A percentile compares a stretch with the other conserved stretches of the same genome.
phyloP scores from a whole-genome alignment of 1,139 yeast genomes.

The Candida sp. region DNA sequence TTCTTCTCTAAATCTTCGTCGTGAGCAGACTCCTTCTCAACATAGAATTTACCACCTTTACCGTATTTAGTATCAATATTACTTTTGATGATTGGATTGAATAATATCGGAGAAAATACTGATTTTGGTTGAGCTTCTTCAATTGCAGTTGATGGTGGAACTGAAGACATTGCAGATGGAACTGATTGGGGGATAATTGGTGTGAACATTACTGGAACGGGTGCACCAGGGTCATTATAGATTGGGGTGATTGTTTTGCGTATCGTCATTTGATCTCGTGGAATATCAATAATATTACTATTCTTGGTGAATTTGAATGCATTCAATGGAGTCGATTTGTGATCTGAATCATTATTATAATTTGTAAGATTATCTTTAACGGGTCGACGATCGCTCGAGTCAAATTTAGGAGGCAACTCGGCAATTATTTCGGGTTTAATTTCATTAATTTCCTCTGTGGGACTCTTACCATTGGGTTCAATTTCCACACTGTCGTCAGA shows the following conservation, averaged over 20 bases:
- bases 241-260: constrained; percentile 39
- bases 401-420: neutral
- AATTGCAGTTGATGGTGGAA: constrained; percentile 13
- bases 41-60: constrained; percentile 82
- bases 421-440: neutral
- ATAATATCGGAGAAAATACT: constrained; percentile 74
- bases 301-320: constrained; percentile 6
- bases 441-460: neutral
- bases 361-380: neutral
- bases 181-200: constrained; percentile 39
- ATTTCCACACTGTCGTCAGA: constrained; percentile 4
- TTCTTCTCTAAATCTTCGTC: constrained; percentile 21
- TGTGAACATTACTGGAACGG: constrained; percentile 61
- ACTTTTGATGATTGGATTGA: constrained; percentile 73
- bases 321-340: neutral
- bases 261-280: constrained; percentile 54
- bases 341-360: neutral
- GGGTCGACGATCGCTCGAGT: neutral
- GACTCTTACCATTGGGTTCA: neutral
- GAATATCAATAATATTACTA: constrained; percentile 44
- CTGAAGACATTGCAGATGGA: constrained; percentile 9
- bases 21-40: constrained; percentile 31
- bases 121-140: constrained; percentile 30
- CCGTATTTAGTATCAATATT: constrained; percentile 81
- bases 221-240: constrained; percentile 84